phyloP scores from a whole-genome alignment of 805 yeast species.

The Wickerhamomyces subpelliculosus region DNA sequence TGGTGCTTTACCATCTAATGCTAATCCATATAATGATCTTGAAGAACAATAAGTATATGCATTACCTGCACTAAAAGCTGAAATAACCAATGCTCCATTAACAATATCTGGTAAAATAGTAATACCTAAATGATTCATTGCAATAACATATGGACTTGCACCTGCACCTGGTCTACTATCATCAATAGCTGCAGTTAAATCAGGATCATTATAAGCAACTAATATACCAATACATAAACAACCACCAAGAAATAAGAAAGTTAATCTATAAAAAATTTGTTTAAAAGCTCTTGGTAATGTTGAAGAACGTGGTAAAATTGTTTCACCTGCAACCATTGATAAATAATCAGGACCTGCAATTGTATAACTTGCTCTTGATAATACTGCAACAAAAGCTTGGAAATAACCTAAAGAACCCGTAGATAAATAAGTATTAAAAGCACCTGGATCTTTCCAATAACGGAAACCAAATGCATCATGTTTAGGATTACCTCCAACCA shows the following conservation, averaged over 20 bases:
- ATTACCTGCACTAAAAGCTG: constrained; percentile 82
- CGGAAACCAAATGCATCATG: constrained; percentile 57
- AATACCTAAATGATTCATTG: constrained; percentile 66
- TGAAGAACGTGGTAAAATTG: constrained; percentile 54
- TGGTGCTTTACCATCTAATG: constrained; percentile 71
- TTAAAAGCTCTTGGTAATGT: constrained; percentile 74
- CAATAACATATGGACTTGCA: constrained; percentile 77
- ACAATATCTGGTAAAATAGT: constrained; percentile 68
- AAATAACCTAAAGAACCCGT: constrained; percentile 57
- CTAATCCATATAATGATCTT: constrained; percentile 60
- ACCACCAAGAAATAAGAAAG: constrained; percentile 65
- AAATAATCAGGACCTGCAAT: constrained; percentile 85
- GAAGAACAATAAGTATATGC: constrained; percentile 72
- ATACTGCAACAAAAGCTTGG: constrained; percentile 64
- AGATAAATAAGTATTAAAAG: constrained; percentile 49
- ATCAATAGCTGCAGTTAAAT: constrained; percentile 48
- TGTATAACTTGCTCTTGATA: constrained; percentile 68
- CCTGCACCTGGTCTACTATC: constrained; percentile 69
- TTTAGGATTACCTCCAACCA: constrained; percentile 83
- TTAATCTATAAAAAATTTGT: constrained; percentile 63
- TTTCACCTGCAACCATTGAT: constrained; percentile 81
- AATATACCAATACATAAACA: constrained; percentile 74
- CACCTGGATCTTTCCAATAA: constrained; percentile 47
- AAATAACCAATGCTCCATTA: constrained; percentile 66
- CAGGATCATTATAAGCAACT: constrained; percentile 63